Conservation (phyloP, 2,329 filamentous ascomycete genomes). For the Venturia nashicola region DNA sequence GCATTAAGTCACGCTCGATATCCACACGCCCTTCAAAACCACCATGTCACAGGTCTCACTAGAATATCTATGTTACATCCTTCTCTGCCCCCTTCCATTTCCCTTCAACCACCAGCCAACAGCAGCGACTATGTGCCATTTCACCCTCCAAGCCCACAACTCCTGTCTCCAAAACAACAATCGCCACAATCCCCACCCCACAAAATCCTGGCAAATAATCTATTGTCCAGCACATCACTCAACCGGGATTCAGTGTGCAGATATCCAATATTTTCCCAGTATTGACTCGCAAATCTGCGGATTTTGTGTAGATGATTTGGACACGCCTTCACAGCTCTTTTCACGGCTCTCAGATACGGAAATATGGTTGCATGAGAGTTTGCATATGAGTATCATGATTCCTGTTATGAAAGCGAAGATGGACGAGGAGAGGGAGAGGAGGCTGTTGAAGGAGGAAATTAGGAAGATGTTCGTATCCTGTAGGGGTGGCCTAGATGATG, state of each 20-base stretch:
- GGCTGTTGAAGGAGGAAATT: neutral
- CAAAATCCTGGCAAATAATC: neutral
- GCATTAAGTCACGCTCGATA: neutral
- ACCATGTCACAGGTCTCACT: neutral
- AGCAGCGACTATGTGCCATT: neutral
- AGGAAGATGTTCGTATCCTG: neutral
- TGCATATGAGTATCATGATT: neutral
- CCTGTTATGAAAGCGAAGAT: neutral
- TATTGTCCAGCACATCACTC: neutral
- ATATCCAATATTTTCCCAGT: neutral
- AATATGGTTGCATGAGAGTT: neutral
- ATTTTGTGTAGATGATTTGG: neutral
- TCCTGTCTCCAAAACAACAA: neutral
- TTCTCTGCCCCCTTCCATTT: neutral
- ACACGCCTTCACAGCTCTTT: neutral
- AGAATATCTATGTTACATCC: neutral
- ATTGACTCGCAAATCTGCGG: neutral
- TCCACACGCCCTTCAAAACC: neutral
- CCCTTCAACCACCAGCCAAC: neutral
- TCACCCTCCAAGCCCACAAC: neutral
- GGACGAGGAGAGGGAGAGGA: neutral
- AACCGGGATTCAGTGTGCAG: neutral
- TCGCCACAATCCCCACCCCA: neutral
- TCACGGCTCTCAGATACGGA: neutral
- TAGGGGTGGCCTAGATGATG: neutral